These are phyloP conservation scores for Heritiera littoralis DNA, from an alignment of 345 rosid genomes.

Conservation along the genomic window DNA sequence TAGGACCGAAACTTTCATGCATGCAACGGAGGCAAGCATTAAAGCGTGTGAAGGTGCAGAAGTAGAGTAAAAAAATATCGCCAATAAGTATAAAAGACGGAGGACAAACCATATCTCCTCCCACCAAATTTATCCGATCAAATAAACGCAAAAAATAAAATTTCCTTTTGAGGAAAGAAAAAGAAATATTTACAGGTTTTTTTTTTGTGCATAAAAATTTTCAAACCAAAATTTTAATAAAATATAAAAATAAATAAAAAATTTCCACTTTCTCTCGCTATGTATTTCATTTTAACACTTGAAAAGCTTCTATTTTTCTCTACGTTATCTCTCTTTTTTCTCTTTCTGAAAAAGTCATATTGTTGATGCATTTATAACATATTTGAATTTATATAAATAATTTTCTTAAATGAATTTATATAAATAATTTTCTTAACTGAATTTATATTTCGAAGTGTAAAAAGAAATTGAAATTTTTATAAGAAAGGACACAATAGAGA, in stretches of 20 bases:
- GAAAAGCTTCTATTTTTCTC: neutral
- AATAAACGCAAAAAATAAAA: too few relatives aligned
- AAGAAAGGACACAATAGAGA: conserved; percentile 29
- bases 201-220: too few relatives aligned
- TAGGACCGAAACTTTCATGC: neutral
- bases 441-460: conserved; percentile 31
- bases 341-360: neutral
- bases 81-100: neutral
- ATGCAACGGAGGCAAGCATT: neutral
- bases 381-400: conserved; percentile 8
- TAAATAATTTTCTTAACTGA: conserved; percentile 36
- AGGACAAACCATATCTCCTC: too few relatives aligned
- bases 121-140: neutral
- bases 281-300: neutral
- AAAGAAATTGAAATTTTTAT: conserved; percentile 8
- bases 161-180: too few relatives aligned
- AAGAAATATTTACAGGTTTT: too few relatives aligned
- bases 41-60: neutral
- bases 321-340: conserved; percentile 12
- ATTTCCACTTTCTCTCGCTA: too few relatives aligned
- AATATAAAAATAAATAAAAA: neutral
- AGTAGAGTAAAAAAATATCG: neutral
- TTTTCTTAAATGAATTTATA: conserved; percentile 26
- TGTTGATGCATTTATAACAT: conserved; percentile 15
- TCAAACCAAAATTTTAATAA: neutral